Base-by-base conservation (phyloP, 768 basidiomycete genomes). In the Phylloporus arenicola region DNA sequence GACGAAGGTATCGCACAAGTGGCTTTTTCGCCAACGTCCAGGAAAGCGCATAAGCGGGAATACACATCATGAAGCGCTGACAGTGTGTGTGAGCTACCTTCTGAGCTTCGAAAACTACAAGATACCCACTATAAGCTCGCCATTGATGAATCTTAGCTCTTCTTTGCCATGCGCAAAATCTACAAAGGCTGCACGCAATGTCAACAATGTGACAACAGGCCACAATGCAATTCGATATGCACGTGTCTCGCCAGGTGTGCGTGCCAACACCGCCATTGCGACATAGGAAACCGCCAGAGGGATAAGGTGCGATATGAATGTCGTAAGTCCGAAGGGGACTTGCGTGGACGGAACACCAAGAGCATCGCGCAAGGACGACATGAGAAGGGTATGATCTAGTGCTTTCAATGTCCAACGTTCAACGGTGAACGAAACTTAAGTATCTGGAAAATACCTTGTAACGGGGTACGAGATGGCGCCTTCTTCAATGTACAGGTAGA, bases 1-100 rank as follows among this genome's bases (percentile, higher is more conserved):
- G 30, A 19, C 29, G 43, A 9, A 14, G 24, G 40, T 25, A 13
- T 16, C 43, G 30, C 19, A 22, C 30, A 13, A 22, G 30, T 11
- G 30, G 30, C 17, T 44, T 33, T 16, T 44, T 31, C 13, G 43
- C 19, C 12, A 44, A 14, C 6, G 43, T 6, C 43, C 43, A 44
- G 43, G 29, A 31, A 13, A 44, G 29, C 3, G 30, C 3, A 31
- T 44, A 12, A 9, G 13, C 5, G 3, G 29, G 30, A 8, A 44
- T 44, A 33, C 17, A 44, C 12, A 44, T 20, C 6, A 33, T 16
- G 19, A 29, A 31, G 3, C 56, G 14, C 59, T 60, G 17, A 30
- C 2, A 14, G 3, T 45, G 40, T 33, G 30, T 43, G 3, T 14
- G 3, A 41, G 8, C 14, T 9, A 10, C 14, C 14, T 20, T 16